These are phyloP conservation scores for Mycena filopes DNA, from an alignment of 768 basidiomycete species.

Conservation along the genomic window DNA sequence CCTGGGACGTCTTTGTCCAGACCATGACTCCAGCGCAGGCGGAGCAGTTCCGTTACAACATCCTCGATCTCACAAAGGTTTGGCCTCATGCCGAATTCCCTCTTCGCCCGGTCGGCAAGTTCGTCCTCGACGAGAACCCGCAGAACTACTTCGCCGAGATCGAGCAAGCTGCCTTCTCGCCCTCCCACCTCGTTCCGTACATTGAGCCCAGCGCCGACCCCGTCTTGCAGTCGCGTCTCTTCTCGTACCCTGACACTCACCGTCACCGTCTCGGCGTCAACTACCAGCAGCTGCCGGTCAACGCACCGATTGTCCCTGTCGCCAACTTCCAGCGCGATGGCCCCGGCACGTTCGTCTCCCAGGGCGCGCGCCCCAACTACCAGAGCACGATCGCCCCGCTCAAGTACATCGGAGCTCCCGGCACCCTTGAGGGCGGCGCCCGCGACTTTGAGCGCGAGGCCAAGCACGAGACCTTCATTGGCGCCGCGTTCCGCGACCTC, in stretches of 20 bases:
- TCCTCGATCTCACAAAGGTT: conserved; percentile 91
- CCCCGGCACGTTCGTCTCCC: conserved; percentile 71
- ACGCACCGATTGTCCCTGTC: conserved; percentile 76
- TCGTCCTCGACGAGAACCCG: conserved; percentile 82
- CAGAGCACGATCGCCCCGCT: conserved; percentile 81
- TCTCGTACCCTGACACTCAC: conserved; percentile 94
- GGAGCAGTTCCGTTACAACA: conserved; percentile 89
- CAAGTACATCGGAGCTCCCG: conserved; percentile 63
- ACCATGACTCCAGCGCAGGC: conserved; percentile 94
- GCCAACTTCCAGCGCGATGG: conserved; percentile 97
- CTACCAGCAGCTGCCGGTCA: conserved; percentile 90
- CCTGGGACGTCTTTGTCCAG: conserved; percentile 94
- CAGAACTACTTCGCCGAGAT: conserved; percentile 95
- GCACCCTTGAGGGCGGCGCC: conserved; percentile 52
- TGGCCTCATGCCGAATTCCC: conserved; percentile 92
- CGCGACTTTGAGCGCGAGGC: conserved; percentile 53
- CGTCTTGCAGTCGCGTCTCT: conserved; percentile 92
- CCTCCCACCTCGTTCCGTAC: conserved; percentile 88
- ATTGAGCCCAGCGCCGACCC: conserved; percentile 93
- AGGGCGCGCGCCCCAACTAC: conserved; percentile 90
- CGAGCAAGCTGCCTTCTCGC: conserved; percentile 92
- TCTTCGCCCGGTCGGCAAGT: conserved; percentile 87
- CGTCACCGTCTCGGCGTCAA: conserved; percentile 85
- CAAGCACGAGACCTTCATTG: conserved; percentile 81
- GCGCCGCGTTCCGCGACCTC: conserved; percentile 73